Evolutionary conservation across 2,329 filamentous ascomycete genomes (phyloP), one percentile per base, ranked within the genome.

Genomic region (Neonectria neomacrospora): DNA sequence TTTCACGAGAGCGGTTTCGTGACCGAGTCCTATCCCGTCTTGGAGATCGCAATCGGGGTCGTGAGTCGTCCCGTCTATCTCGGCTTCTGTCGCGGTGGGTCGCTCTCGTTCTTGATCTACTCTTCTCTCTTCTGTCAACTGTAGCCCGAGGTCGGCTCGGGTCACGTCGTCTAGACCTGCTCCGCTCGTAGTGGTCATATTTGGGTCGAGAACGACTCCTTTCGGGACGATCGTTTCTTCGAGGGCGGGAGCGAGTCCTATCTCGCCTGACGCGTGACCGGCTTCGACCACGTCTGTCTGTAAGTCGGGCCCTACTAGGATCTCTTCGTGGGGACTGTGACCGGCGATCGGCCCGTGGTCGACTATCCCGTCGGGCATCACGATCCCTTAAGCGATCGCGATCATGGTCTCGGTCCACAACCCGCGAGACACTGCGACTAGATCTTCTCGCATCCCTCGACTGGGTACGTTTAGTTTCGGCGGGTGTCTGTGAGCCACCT

Each of bases 321-420:
- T 78, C 77, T 39, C 79, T 75, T 20, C 77, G 73, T 7, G 80
- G 79, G 0, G 80, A 81, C 26, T 73, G 73, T 10, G 79, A 81
- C 26, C 80, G 79, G 22, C 78, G 74, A 55, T 80, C 78, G 42
- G 60, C 74, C 54, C 66, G 73, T 52, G 65, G 77, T 58, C 65
- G 77, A 65, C 73, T 73, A 22, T 76, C 75, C n/a, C 59, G 64
- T 42, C 74, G 73, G 14, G 60, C 61, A 20, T 78, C 76, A 51
- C 66, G 63, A 26, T 75, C 74, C 30, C 71, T 66, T 9, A 66
- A 48, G 30, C 75, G 74, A 16, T 78, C 75, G 52, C 76, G 71
- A 16, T 72, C 64, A 14, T 56, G n/a, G 3, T 66, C 68, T 26
- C 54, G 69, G 54, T 76, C 74, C 47, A 64, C 65, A 14, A 61